Base-by-base conservation (phyloP, 345 rosid species). In the Rubroshorea leprosula region DNA sequence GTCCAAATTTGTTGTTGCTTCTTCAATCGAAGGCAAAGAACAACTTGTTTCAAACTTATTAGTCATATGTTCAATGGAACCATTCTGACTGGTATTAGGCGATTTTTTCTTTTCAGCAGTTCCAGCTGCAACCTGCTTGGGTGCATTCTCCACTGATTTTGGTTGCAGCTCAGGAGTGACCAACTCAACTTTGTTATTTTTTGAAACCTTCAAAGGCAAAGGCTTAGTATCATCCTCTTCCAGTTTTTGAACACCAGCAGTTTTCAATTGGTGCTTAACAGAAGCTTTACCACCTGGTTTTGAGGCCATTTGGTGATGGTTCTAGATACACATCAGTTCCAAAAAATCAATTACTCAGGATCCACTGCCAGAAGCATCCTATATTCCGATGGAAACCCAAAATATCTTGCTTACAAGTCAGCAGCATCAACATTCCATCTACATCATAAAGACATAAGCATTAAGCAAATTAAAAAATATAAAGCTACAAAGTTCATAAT, bases 221-320 rank as follows among this genome's bases (percentile, higher is more conserved):
- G 61, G 69, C 52, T 44, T 70, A 39, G 60, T 69, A 47, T 74
- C 79, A 48, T 79, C 78, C 49, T 60, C 72, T 54, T 77, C 81
- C 21, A 49, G 60, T 52, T 47, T 69, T 60, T 64, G 71, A 70
- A 69, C 24, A 60, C 55, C 65, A 43, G 68, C 58, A 16, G 53
- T 49, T 54, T 65, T 70, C 54, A 49, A 75, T 35, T 77, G 86
- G 45, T 60, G 78, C 51, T 68, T 76, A 23, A 69, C 43, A 51
- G 82, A 68, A 46, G 78, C 56, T 73, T 67, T 79, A 21, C 60
- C 63, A 61, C 70, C 58, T 57, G 65, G 53, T 67, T 66, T 77
- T 16, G 85, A 77, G 69, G 83, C 87, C 90, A 84, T 84, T 25
- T 61, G 73, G 38, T 1, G 43, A 53, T 22, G 52, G 38, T 50